These are phyloP conservation scores for Antitrichia curtipendula DNA, from an alignment of 225 moss, liverwort and hornwort genomes.

Conservation along the genomic window DNA sequence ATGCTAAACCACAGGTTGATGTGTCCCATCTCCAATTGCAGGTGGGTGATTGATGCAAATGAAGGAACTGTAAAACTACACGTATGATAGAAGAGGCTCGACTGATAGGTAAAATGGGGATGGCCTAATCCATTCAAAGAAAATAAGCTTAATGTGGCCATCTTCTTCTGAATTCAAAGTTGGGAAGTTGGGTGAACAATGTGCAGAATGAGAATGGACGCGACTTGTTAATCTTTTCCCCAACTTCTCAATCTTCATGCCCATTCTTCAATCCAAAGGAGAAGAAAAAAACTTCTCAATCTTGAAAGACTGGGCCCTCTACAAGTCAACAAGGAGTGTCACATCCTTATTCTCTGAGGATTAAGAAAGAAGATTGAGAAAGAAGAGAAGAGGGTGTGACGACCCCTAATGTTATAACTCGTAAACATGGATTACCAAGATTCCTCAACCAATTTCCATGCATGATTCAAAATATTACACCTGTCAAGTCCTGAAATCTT, in stretches of 20 bases:
- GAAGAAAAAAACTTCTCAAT: not conserved
- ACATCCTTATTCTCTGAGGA: not conserved
- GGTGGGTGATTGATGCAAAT: too few species aligned
- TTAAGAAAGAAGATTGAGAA: not conserved
- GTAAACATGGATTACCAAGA: not conserved
- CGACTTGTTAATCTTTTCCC: not conserved
- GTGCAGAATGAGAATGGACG: too few species aligned
- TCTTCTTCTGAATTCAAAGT: not conserved
- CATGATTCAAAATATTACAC: not conserved
- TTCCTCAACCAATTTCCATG: not conserved
- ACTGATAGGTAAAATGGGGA: too few species aligned
- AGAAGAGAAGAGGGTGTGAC: too few species aligned
- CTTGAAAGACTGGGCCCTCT: too few species aligned
- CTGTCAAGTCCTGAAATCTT: not conserved
- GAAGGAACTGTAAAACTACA: too few species aligned
- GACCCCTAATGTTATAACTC: not conserved
- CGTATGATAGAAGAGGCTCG: too few species aligned
- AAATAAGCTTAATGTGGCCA: not conserved
- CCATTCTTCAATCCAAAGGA: not conserved
- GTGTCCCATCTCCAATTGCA: not conserved
- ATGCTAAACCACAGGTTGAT: rapidly evolving
- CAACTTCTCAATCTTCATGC: not conserved
- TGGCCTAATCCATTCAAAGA: not conserved
- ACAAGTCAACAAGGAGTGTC: too few species aligned
- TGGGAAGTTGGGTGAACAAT: not conserved